Conservation (phyloP, 2,329 filamentous ascomycete species). For the Neoscytalidium dimidiatum region DNA sequence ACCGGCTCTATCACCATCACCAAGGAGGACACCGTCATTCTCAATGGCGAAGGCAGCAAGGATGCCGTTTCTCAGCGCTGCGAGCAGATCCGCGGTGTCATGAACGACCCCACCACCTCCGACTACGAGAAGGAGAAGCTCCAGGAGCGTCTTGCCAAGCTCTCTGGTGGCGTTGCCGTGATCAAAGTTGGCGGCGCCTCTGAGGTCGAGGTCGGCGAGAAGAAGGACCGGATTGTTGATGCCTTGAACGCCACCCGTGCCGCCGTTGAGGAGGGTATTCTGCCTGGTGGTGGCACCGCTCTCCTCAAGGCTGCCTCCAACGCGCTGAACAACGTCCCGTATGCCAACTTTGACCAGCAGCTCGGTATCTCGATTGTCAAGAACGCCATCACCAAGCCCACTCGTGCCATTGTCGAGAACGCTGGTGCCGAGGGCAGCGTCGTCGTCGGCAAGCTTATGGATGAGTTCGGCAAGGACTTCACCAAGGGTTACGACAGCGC, state of each 20-base stretch:
- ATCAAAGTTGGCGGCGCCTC: slow-evolving; percentile 98
- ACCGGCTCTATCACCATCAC: slow-evolving; percentile 99
- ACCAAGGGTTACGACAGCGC: slow-evolving; percentile 97
- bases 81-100: slow-evolving; percentile 98
- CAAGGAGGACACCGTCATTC: slow-evolving; percentile 98
- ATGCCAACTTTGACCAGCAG: slow-evolving; percentile 97
- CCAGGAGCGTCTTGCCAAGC: slow-evolving; percentile 98
- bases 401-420: slow-evolving; percentile 95
- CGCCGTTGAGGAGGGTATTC: slow-evolving; percentile 98
- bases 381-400: slow-evolving; percentile 95
- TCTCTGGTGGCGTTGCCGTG: slow-evolving; percentile 97
- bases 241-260: slow-evolving; percentile 97
- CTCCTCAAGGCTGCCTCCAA: slow-evolving; percentile 96
- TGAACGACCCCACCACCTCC: slow-evolving; percentile 88
- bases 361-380: slow-evolving; percentile 97
- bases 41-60: slow-evolving; percentile 96
- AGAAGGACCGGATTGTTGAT: slow-evolving; percentile 99
- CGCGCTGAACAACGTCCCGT: slow-evolving; percentile 79
- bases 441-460: slow-evolving; percentile 95
- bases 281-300: slow-evolving; percentile 96
- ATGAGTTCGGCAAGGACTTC: slow-evolving; percentile 90
- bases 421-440: slow-evolving; percentile 94
- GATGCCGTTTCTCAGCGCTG: slow-evolving; percentile 91
- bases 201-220: slow-evolving; percentile 98
- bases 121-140: slow-evolving; percentile 99